Evolutionary conservation across 2,329 filamentous ascomycete genomes (phyloP).

Genomic region (Lecanicillium sp.): DNA sequence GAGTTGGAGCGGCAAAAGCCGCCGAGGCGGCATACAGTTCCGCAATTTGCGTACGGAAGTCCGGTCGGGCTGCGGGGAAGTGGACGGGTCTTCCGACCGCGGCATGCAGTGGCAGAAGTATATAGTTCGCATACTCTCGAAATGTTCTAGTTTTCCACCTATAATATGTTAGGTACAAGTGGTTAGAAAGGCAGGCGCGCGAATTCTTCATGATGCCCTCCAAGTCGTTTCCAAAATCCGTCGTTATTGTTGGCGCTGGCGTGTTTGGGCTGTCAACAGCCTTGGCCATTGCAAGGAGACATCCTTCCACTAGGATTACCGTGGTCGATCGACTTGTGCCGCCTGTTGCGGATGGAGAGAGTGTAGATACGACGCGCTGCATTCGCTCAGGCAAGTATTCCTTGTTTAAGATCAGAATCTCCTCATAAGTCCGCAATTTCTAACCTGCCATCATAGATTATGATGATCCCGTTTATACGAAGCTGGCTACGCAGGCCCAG

Average conservation of each 20-base stretch:
- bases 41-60: not conserved
- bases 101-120: too few relatives aligned
- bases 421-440: too few relatives aligned
- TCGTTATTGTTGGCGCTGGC: conserved; percentile 9
- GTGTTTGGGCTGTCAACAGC: conserved; percentile 8
- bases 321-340: conserved; percentile 20
- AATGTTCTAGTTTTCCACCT: too few relatives aligned
- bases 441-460: conserved; percentile 11
- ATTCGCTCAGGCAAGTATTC: conserved; percentile 1
- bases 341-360: conserved; percentile 10
- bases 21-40: not conserved
- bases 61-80: too few relatives aligned
- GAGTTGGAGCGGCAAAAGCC: too few relatives aligned
- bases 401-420: too few relatives aligned
- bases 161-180: too few relatives aligned
- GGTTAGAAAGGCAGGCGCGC: too few relatives aligned
- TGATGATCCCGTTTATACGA: conserved; percentile 16
- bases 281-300: conserved; percentile 3
- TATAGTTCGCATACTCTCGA: too few relatives aligned
- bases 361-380: conserved; percentile 9
- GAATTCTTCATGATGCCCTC: not conserved
- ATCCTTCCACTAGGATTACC: conserved; percentile 3
- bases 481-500: conserved; percentile 10
- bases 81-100: too few relatives aligned
- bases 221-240: not conserved